Conservation (phyloP, 768 basidiomycete genomes). For the Tephrocybe sp. region DNA sequence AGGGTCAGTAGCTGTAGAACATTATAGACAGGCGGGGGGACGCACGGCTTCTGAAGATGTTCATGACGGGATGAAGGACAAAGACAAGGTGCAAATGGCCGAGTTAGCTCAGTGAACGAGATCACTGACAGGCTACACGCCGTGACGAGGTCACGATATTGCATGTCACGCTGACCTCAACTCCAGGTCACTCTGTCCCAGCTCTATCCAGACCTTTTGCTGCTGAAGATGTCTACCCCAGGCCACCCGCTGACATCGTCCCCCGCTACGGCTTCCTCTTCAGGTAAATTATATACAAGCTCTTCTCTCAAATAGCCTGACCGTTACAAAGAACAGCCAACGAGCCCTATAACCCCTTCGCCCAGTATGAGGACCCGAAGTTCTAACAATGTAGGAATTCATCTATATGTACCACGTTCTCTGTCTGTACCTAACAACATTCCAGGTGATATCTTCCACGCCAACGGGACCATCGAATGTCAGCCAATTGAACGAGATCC, state of each 20-base stretch:
- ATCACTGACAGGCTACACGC: constrained; percentile 28
- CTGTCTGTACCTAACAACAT: no score
- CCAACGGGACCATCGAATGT: constrained; percentile 7
- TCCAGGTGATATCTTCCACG: no score
- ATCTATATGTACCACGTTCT: no score
- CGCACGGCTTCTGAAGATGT: constrained; percentile 82
- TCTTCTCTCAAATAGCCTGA: background rate
- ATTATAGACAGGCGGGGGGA: constrained; percentile 18
- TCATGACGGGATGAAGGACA: constrained; percentile 50
- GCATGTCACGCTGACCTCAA: constrained; percentile 16
- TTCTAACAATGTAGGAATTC: background rate
- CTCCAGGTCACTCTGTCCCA: no score
- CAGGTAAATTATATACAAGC: constrained; percentile 6
- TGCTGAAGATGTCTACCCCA: constrained; percentile 9
- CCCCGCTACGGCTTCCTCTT: constrained; percentile 14
- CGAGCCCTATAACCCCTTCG: constrained; percentile 18
- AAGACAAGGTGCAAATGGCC: constrained; percentile 12
- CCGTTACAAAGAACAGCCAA: constrained; percentile 8
- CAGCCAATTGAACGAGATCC: constrained; percentile 23
- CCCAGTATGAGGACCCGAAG: constrained; percentile 14
- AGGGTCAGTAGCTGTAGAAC: constrained; percentile 19
- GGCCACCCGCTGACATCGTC: constrained; percentile 16
- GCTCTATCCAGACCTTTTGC: background rate
- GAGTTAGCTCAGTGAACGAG: constrained; percentile 3
- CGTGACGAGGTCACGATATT: constrained; percentile 38